A percentile compares a stretch with the other conserved stretches of the same genome.
phyloP scores from a whole-genome alignment of 495 filamentous ascomycete species.

The Cudoniella acicularis region DNA sequence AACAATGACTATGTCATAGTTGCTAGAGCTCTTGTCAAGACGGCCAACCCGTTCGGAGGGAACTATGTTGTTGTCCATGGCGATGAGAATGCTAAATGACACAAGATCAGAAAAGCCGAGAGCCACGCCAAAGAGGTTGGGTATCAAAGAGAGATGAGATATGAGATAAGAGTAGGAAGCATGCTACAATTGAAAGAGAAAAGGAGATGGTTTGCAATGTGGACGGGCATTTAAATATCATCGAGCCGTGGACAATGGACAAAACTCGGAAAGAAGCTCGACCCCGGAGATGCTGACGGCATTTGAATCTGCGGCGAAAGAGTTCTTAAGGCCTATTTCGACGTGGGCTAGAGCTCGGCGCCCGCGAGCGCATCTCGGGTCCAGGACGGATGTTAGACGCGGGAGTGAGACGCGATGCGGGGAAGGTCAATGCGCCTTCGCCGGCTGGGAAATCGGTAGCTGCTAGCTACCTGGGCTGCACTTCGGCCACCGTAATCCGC shows the following conservation, averaged over 20 bases:
- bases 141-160: background rate
- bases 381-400: background rate
- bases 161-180: slow-evolving; percentile 1
- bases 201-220: background rate
- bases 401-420: background rate
- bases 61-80: slow-evolving; percentile 20
- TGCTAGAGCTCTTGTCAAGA: background rate
- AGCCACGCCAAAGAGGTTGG: background rate
- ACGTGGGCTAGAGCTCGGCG: background rate
- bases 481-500: background rate
- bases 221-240: background rate
- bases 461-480: no score
- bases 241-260: background rate
- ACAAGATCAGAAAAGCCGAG: background rate
- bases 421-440: background rate
- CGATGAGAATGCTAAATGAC: background rate
- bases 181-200: background rate
- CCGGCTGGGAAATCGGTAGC: background rate
- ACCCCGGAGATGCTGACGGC: background rate
- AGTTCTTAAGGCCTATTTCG: background rate
- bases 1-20: slow-evolving; percentile 75
- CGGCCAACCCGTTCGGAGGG: slow-evolving; percentile 10
- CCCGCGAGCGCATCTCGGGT: background rate
- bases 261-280: slow-evolving; percentile 5
- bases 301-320: slow-evolving; percentile 1